These are phyloP conservation scores for Pythium dissimile DNA, from an alignment of 352 stramenopile species.

Conservation along the genomic window DNA sequence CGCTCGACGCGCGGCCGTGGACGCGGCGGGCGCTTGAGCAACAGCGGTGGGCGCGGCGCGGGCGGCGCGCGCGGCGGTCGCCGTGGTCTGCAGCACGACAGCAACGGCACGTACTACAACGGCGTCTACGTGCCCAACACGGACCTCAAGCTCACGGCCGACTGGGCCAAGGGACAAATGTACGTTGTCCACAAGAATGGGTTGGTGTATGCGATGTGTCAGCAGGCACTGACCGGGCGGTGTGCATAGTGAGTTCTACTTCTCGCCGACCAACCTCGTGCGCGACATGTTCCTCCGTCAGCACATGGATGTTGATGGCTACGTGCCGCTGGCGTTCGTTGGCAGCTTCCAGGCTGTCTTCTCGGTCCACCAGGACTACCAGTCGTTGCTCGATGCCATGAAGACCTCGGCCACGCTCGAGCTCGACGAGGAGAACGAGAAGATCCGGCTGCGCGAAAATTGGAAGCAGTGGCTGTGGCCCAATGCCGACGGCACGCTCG, in stretches of 20 bases:
- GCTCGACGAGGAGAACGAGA: slow-evolving; percentile 88
- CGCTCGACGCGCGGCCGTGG: slow-evolving; percentile 23
- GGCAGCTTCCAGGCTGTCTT: slow-evolving; percentile 88
- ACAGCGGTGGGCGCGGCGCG: slow-evolving; percentile 5
- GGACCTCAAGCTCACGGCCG: slow-evolving; percentile 60
- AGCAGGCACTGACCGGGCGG: too few relatives aligned
- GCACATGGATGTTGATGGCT: slow-evolving; percentile 87
- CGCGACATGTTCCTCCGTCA: slow-evolving; percentile 82
- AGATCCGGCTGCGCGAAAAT: slow-evolving; percentile 79
- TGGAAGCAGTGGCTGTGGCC: slow-evolving; percentile 90
- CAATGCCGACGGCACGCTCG: slow-evolving; percentile 80
- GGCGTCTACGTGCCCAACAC: slow-evolving; percentile 77
- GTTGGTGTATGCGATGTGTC: background rate
- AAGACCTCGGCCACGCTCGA: slow-evolving; percentile 64
- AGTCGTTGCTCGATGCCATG: slow-evolving; percentile 70
- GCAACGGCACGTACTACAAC: slow-evolving; percentile 67
- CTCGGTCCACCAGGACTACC: slow-evolving; percentile 82
- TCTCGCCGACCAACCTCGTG: slow-evolving; percentile 79
- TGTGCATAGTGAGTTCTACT: slow-evolving; percentile 77
- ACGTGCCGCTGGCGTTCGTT: slow-evolving; percentile 86
- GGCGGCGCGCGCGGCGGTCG: slow-evolving; percentile 23
- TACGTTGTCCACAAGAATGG: slow-evolving; percentile 30
- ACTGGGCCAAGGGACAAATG: slow-evolving; percentile 85
- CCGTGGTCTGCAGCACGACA: slow-evolving; percentile 44
- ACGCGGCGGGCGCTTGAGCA: slow-evolving; percentile 28